Evolutionary conservation across 495 filamentous ascomycete genomes (phyloP).

Genomic region (Pyrenula aspistea): DNA sequence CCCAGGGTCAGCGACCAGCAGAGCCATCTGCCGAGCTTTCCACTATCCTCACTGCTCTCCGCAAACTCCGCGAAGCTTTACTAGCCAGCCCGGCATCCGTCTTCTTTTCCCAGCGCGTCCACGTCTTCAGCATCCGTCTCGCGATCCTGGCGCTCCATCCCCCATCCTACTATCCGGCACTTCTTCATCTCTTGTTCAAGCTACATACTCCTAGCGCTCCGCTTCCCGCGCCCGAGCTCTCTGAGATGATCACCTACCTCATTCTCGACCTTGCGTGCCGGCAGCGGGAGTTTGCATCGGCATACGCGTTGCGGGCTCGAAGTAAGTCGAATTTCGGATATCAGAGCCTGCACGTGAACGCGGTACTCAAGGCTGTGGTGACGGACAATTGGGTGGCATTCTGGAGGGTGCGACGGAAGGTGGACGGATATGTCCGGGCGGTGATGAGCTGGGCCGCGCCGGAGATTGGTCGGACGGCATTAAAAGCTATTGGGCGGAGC

Average conservation of each 20-base stretch:
- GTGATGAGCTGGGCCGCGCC: slow-evolving; percentile 73
- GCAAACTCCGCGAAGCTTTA: slow-evolving; percentile 84
- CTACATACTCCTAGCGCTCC: slow-evolving; percentile 51
- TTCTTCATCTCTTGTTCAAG: slow-evolving; percentile 60
- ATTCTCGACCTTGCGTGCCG: slow-evolving; percentile 85
- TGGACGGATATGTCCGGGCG: slow-evolving; percentile 63
- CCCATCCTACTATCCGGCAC: slow-evolving; percentile 82
- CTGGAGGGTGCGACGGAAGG: slow-evolving; percentile 53
- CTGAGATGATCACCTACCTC: slow-evolving; percentile 67
- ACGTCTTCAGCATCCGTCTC: slow-evolving; percentile 71
- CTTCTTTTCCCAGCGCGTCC: slow-evolving; percentile 54
- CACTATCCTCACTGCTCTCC: slow-evolving; percentile 57
- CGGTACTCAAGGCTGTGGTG: slow-evolving; percentile 55
- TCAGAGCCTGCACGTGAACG: slow-evolving; percentile 48
- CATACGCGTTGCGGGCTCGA: slow-evolving; percentile 45
- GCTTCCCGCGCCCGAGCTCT: slow-evolving; percentile 53
- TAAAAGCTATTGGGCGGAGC: slow-evolving; percentile 72
- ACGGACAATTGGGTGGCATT: slow-evolving; percentile 76
- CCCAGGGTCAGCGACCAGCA: slow-evolving; percentile 2
- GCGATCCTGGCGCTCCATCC: slow-evolving; percentile 66
- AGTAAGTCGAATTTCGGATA: slow-evolving; percentile 38
- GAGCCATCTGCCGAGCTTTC: slow-evolving; percentile 39
- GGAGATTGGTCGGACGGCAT: slow-evolving; percentile 52
- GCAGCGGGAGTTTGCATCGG: slow-evolving; percentile 59
- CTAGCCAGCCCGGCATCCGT: slow-evolving; percentile 45